A percentile compares a stretch with the other conserved stretches of the same genome.
These are phyloP conservation scores for Melocanna baccifera DNA, from an alignment of 176 grass and related monocot genomes.

Conservation along the genomic window DNA sequence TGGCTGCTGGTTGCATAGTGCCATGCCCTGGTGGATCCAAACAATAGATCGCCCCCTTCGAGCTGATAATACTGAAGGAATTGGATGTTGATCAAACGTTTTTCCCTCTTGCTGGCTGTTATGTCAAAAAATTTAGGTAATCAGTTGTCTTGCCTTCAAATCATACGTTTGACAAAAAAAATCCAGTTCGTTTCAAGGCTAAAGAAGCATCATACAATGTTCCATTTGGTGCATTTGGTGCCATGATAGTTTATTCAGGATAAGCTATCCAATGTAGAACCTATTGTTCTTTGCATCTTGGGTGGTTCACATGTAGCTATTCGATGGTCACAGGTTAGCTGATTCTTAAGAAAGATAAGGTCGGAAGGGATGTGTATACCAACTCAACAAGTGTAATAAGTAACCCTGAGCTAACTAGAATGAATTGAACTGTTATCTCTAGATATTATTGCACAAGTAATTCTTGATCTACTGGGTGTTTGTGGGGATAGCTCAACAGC, in stretches of 20 bases:
- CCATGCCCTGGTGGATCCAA: slow-evolving; percentile 46
- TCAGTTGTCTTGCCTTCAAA: slow-evolving; percentile 30
- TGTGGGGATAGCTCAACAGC: neutral
- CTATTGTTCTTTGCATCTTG: slow-evolving; percentile 24
- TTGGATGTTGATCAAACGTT: slow-evolving; percentile 14
- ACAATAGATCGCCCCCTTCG: slow-evolving; percentile 37
- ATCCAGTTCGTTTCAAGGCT: neutral
- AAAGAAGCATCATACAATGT: neutral
- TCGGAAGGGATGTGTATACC: neutral
- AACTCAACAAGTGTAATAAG: neutral
- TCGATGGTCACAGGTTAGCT: neutral
- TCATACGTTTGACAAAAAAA: slow-evolving; percentile 2
- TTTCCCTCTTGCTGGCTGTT: slow-evolving; percentile 40
- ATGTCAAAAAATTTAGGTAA: slow-evolving; percentile 8
- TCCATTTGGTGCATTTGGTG: slow-evolving; percentile 1
- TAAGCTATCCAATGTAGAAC: neutral
- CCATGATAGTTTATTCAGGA: neutral
- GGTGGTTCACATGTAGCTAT: slow-evolving; percentile 21
- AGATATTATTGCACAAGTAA: neutral
- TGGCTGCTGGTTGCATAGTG: slow-evolving; percentile 30
- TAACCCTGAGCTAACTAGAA: slow-evolving; percentile 17
- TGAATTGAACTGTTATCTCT: neutral
- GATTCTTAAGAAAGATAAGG: neutral
- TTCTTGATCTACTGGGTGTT: neutral
- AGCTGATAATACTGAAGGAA: slow-evolving; percentile 16